A percentile compares a stretch with the other conserved stretches of the same genome.
These are phyloP conservation scores for Diospyros lotus DNA, from an alignment of 148 eudicot genomes.

Conservation along the genomic window DNA sequence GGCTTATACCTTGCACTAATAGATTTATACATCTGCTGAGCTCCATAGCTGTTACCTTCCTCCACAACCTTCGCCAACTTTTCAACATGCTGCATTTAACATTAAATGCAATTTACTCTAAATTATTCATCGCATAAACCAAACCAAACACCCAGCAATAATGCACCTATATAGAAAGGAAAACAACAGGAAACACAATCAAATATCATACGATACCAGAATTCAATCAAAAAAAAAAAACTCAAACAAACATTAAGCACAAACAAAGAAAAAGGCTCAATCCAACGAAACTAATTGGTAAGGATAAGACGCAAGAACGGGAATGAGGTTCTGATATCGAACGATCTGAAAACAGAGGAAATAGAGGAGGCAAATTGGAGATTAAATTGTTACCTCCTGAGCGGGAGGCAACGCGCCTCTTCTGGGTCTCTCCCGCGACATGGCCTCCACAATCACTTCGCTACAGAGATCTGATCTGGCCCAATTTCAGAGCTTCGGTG, in stretches of 20 bases:
- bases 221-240: background rate
- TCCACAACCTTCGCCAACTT: slow-evolving; percentile 61
- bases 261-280: background rate
- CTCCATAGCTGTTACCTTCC: slow-evolving; percentile 77
- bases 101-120: slow-evolving; percentile 4
- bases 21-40: slow-evolving; percentile 98
- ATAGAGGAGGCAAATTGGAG: background rate
- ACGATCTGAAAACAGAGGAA: background rate
- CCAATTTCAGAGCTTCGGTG: too few relatives aligned
- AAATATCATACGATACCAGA: background rate
- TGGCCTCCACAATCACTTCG: slow-evolving; percentile 3
- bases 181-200: background rate
- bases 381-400: slow-evolving; percentile 34
- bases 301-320: background rate
- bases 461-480: too few relatives aligned
- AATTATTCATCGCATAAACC: background rate
- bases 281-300: background rate
- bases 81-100: slow-evolving; percentile 51
- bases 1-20: slow-evolving; percentile 56
- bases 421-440: slow-evolving; percentile 60
- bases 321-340: background rate
- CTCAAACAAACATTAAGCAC: background rate
- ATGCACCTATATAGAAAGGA: background rate
- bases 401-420: slow-evolving; percentile 56
- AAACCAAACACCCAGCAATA: background rate